Evolutionary conservation across 306 rosid genomes (phyloP), one percentile per base, ranked within the genome.

Genomic region (Comarum palustre): DNA sequence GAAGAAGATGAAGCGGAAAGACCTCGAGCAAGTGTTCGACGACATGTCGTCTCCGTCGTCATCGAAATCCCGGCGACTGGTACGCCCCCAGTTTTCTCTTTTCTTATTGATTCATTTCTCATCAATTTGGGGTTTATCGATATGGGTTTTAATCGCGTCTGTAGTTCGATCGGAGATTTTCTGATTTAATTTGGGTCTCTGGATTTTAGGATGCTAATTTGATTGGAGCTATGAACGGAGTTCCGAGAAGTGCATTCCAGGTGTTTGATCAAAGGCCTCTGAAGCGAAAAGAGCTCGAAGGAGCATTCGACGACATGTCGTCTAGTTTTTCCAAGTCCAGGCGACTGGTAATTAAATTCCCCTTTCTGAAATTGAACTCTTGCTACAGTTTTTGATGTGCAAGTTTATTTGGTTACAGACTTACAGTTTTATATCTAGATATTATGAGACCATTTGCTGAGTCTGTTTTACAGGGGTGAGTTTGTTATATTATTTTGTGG

Each of bases 371-470:
- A 13, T 11, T 57, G 8, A 57, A 4, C 13, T 57, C 16, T 51
- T 29, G 22, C 0, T 20, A 19, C 2, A 0, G 4, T 36, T 34
- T 70, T 19, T 10, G 10, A 43, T 8, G 27, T 31, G 20, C 11
- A 1, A 1, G 32, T 10, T 57, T 10, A n/a, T n/a, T n/a, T n/a
- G n/a, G n/a, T n/a, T n/a, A n/a, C n/a, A n/a, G n/a, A n/a, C n/a
- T n/a, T n/a, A n/a, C n/a, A 65, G 91, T 92, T 69, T 59, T 88
- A 52, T 95, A 95, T 83, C 84, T 85, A 78, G 99, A 95, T 77
- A 90, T 95, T 76, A 95, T 95, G 99, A 90, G 89, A 84, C 99
- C 99, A 41, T 95, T 95, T 87, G 99, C 99, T 38, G 99, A 88
- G 82, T 90, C 89, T 9, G 92, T 84, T 80, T 69, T 95, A 85